Base-by-base conservation (phyloP, 1,284 basidiomycete species). In the Leccinum fallax region DNA sequence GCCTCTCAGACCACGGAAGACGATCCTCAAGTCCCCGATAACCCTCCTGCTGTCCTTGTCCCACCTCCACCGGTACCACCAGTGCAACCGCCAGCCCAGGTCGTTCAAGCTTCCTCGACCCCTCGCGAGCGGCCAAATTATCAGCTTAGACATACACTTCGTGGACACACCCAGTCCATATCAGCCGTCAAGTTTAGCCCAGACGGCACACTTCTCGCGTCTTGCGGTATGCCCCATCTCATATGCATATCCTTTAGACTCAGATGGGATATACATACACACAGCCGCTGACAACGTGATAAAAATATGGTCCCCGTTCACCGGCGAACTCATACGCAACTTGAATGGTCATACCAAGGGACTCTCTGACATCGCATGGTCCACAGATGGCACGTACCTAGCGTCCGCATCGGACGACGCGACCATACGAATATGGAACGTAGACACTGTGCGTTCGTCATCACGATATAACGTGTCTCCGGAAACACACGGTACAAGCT, bases 321-420 rank as follows among this genome's bases (percentile, higher is more conserved):
- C 90, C 0, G 93, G 93, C 1, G 84, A 90, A 68, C 81, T 92
- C 55, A 81, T 94, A 60, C 82, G 89, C 49, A 89, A 90, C 66
- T 77, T 94, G 21, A 82, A 79, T 52, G 88, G 88, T 1, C 91
- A 93, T 68, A 86, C 86, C 2, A 86, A 89, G 76, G 95, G 95
- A 0, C 83, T 97, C 34, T 95, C 94, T 53, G 94, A 97, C 74
- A 81, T 97, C 57, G 81, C 92, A 1, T 95, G 95, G 88, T 94
- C 94, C 5, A 82, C 88, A 7, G 92, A 97, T 73, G 90, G 90
- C 63, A 79, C 84, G 19, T 89, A 89, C 75, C 80, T 97, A 19
- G 93, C 94, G 0, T 94, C 93, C 49, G 95, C 93, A 1, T 95
- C 93, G 2, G 95, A 98, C 75, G 95, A 97, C 74, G 87, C 85